Evolutionary conservation across 768 basidiomycete species (phyloP).

Genomic region (Tylopilus rubrobrunneus): DNA sequence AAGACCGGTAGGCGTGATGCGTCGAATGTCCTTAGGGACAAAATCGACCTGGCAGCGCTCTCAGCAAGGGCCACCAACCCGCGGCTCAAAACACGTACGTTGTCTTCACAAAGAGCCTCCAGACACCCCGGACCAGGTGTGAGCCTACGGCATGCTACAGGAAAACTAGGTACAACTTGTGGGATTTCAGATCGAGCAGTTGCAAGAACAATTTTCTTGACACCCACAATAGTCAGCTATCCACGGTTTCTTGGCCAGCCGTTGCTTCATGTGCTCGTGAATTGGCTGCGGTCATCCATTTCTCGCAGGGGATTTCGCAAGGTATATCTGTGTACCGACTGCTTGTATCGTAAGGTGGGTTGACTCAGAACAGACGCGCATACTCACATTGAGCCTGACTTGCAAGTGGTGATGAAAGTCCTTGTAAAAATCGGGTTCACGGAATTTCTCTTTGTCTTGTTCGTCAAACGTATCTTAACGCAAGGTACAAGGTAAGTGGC

Average conservation of each 20-base stretch:
- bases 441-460: constrained; percentile 46
- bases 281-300: constrained; percentile 29
- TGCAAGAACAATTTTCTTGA: too few relatives aligned
- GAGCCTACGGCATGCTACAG: constrained; percentile 56
- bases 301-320: constrained; percentile 36
- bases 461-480: constrained; percentile 39
- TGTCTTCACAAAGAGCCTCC: constrained; percentile 59
- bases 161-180: constrained; percentile 53
- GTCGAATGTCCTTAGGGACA: constrained; percentile 44
- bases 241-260: constrained; percentile 53
- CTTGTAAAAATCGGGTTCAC: constrained; percentile 45
- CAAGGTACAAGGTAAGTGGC: not conserved
- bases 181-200: not conserved
- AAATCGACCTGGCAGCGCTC: constrained; percentile 37
- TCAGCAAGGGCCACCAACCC: not conserved
- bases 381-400: constrained; percentile 37
- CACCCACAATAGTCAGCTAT: constrained; percentile 46
- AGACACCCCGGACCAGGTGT: constrained; percentile 69
- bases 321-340: constrained; percentile 38
- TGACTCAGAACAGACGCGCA: not conserved
- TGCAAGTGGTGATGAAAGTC: constrained; percentile 48
- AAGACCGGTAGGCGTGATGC: constrained; percentile 51
- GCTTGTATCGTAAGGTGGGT: not conserved
- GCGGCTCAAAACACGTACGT: constrained; percentile 28
- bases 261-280: constrained; percentile 45